These are phyloP conservation scores for Parathielavia hyrcaniae DNA, from an alignment of 495 filamentous ascomycete genomes.

Conservation along the genomic window DNA sequence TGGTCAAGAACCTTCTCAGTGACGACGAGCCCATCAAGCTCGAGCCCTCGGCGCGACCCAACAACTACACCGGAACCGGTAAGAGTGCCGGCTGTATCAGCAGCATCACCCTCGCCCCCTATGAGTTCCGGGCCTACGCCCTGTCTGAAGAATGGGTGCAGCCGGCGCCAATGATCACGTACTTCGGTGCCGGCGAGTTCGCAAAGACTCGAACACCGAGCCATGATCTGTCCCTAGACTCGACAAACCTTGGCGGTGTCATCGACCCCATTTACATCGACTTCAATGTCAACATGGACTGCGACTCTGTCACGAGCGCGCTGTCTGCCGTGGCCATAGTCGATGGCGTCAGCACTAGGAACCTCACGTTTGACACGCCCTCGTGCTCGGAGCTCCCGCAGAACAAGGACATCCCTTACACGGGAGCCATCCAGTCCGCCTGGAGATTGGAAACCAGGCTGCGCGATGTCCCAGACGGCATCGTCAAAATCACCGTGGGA, in stretches of 20 bases:
- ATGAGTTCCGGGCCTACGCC: conserved; percentile 60
- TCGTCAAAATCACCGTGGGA: conserved; percentile 57
- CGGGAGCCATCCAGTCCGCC: conserved; percentile 46
- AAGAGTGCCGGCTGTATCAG: conserved; percentile 52
- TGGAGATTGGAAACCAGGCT: conserved; percentile 55
- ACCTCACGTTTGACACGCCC: conserved; percentile 50
- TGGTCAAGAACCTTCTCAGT: conserved; percentile 62
- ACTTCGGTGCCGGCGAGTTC: too few species aligned
- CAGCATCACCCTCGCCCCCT: conserved; percentile 49
- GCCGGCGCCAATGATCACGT: conserved; percentile 60
- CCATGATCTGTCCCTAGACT: conserved; percentile 56
- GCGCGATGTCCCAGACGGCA: conserved; percentile 55
- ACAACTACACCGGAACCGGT: conserved; percentile 30
- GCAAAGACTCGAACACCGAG: too few species aligned
- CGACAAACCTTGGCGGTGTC: conserved; percentile 33
- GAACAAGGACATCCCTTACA: conserved; percentile 13
- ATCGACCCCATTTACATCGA: conserved; percentile 44
- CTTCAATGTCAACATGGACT: conserved; percentile 61
- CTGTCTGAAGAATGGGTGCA: conserved; percentile 47
- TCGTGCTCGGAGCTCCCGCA: conserved; percentile 22
- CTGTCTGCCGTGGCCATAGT: conserved; percentile 32
- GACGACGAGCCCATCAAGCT: conserved; percentile 54
- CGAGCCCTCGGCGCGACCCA: conserved; percentile 18
- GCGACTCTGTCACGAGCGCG: conserved; percentile 45
- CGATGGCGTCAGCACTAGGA: conserved; percentile 11